A percentile compares a stretch with the other conserved stretches of the same genome.
These are phyloP conservation scores for Colletotrichum scovillei DNA, from an alignment of 2,329 filamentous ascomycete species.

Conservation along the genomic window DNA sequence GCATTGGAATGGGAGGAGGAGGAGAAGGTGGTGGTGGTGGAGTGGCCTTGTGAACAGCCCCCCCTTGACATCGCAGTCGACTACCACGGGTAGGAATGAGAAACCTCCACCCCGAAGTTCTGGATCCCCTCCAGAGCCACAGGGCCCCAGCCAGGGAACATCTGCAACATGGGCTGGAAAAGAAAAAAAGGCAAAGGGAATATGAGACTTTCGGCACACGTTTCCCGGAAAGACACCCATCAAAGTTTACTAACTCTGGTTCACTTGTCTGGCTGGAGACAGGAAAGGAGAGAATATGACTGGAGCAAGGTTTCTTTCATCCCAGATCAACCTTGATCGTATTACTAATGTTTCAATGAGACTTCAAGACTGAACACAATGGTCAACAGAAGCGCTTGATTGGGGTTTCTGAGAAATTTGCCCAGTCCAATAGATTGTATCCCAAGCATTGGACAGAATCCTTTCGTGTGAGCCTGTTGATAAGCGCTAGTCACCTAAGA, in stretches of 20 bases:
- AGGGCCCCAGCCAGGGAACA: neutral
- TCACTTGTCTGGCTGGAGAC: too few relatives aligned
- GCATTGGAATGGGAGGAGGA: neutral
- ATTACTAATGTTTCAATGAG: neutral
- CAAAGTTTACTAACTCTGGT: neutral
- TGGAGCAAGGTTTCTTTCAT: neutral
- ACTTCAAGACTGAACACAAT: neutral
- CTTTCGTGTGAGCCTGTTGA: neutral
- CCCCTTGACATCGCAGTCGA: neutral
- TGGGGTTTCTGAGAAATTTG: neutral
- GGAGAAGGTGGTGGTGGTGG: neutral
- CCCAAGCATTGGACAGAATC: neutral
- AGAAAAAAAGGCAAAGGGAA: neutral
- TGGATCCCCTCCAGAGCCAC: neutral
- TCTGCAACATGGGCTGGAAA: neutral
- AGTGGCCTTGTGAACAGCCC: neutral
- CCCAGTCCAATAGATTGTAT: neutral
- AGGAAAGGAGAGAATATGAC: too few relatives aligned
- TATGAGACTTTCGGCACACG: neutral
- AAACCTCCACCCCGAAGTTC: neutral
- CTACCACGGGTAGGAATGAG: slow-evolving; percentile 6
- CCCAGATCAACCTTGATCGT: neutral
- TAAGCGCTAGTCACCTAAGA: neutral
- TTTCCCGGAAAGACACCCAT: neutral
- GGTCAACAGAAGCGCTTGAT: neutral